These are phyloP conservation scores for Starmerella etchellsii DNA, from an alignment of 805 yeast species.

Conservation along the genomic window DNA sequence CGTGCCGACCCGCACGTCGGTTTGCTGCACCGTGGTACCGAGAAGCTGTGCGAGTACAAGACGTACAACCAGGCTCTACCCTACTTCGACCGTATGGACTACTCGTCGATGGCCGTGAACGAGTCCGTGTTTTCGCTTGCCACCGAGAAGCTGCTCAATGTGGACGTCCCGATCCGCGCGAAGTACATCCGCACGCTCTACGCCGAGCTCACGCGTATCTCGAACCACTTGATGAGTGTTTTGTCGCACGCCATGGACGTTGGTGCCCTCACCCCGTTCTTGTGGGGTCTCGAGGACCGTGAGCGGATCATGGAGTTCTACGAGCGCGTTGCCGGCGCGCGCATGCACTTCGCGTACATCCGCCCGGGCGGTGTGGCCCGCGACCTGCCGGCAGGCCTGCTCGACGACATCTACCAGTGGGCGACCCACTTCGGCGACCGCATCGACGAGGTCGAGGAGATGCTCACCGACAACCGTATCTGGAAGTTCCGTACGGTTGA, in stretches of 20 bases:
- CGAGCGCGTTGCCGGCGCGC: conserved; percentile 82
- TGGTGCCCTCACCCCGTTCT: conserved; percentile 83
- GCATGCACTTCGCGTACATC: conserved; percentile 76
- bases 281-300: conserved; percentile 91
- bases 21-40: conserved; percentile 76
- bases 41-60: conserved; percentile 73
- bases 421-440: conserved; percentile 92
- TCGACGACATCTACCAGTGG: conserved; percentile 91
- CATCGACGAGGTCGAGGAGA: conserved; percentile 79
- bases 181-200: conserved; percentile 74
- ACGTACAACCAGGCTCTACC: conserved; percentile 83
- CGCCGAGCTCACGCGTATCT: conserved; percentile 73
- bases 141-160: conserved; percentile 68
- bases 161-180: conserved; percentile 75
- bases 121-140: conserved; percentile 76
- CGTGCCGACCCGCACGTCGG: conserved; percentile 87
- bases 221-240: conserved; percentile 78
- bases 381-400: conserved; percentile 72
- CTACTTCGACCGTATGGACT: conserved; percentile 76
- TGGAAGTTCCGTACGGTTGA: conserved; percentile 80
- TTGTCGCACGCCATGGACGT: conserved; percentile 87
- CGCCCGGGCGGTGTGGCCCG: conserved; percentile 90
- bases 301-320: conserved; percentile 87
- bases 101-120: conserved; percentile 79
- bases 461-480: conserved; percentile 79